Percentiles rank a stretch among this genome's conserved stretches.
Conservation (phyloP, 1,139 yeast species). For the Wickerhamomyces sp. region DNA sequence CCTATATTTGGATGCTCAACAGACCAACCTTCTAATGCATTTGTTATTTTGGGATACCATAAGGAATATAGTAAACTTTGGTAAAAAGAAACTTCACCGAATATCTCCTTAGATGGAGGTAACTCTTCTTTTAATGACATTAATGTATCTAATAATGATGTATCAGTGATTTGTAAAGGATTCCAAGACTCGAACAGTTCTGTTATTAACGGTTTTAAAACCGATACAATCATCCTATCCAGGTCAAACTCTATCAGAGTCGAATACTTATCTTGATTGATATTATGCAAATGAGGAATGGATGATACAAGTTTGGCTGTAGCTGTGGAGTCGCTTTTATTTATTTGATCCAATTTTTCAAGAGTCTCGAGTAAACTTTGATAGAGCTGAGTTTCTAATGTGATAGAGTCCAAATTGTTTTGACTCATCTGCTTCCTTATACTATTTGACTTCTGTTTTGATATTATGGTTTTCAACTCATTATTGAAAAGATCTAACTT, state of each 20-base stretch:
- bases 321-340: too few species aligned
- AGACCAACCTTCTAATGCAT: slow-evolving; percentile 32
- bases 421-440: slow-evolving; percentile 3
- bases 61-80: slow-evolving; percentile 32
- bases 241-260: slow-evolving; percentile 10
- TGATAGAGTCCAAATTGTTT: slow-evolving; percentile 3
- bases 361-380: neutral
- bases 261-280: neutral
- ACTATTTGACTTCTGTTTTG: slow-evolving; percentile 5
- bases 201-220: slow-evolving; percentile 26
- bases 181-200: slow-evolving; percentile 32
- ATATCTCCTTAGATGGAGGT: slow-evolving; percentile 1
- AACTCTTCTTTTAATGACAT: slow-evolving; percentile 24
- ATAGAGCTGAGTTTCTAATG: slow-evolving; percentile 20
- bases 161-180: slow-evolving; percentile 30
- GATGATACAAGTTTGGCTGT: neutral
- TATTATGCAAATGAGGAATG: neutral
- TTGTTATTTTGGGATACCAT: slow-evolving; percentile 33
- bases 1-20: slow-evolving; percentile 27
- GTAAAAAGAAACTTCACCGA: slow-evolving; percentile 24
- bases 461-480: slow-evolving; percentile 12
- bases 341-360: neutral
- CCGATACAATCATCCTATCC: slow-evolving; percentile 28
- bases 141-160: slow-evolving; percentile 22
- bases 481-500: slow-evolving; percentile 21